Conservation (phyloP, 495 filamentous ascomycete genomes). For the Trypethelium eluteriae region DNA sequence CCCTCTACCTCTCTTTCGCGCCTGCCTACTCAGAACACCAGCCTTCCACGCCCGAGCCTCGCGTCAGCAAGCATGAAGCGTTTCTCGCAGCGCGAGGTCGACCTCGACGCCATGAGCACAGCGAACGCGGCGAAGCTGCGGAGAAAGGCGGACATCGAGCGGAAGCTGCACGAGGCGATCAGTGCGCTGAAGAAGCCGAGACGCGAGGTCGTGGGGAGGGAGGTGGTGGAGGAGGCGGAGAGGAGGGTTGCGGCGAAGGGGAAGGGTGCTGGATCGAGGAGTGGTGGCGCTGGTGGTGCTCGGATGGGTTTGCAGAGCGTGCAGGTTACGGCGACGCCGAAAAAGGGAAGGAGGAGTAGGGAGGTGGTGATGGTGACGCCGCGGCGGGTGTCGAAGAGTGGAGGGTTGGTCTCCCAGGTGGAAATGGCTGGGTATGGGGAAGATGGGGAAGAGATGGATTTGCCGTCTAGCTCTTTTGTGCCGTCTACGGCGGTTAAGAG, state of each 20-base stretch:
- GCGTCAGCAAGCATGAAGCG: constrained; percentile 43
- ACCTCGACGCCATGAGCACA: constrained; percentile 50
- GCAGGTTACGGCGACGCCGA: constrained; percentile 34
- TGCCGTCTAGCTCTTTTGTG: constrained; percentile 25
- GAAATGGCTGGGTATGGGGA: background rate
- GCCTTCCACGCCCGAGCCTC: constrained; percentile 42
- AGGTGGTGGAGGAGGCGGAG: constrained; percentile 62
- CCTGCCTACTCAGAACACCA: constrained; percentile 25
- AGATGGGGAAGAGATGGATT: constrained; percentile 13
- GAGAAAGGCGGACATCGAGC: constrained; percentile 68
- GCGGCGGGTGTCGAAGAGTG: background rate
- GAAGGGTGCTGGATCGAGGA: background rate
- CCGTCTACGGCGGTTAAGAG: constrained; percentile 19
- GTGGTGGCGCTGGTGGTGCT: background rate
- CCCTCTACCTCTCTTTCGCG: constrained; percentile 27
- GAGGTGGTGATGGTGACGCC: constrained; percentile 2
- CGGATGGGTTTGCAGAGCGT: constrained; percentile 28
- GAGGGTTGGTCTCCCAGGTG: background rate
- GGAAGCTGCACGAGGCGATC: constrained; percentile 78
- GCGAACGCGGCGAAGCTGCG: constrained; percentile 58
- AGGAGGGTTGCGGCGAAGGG: constrained; percentile 36
- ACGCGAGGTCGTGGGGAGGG: constrained; percentile 64
- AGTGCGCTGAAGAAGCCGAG: constrained; percentile 79
- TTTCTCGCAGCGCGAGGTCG: constrained; percentile 60
- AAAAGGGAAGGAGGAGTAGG: constrained; percentile 12